A percentile compares a stretch with the other conserved stretches of the same genome.
Conservation (phyloP, 1,284 basidiomycete species). For the Ceratobasidium sp. region DNA sequence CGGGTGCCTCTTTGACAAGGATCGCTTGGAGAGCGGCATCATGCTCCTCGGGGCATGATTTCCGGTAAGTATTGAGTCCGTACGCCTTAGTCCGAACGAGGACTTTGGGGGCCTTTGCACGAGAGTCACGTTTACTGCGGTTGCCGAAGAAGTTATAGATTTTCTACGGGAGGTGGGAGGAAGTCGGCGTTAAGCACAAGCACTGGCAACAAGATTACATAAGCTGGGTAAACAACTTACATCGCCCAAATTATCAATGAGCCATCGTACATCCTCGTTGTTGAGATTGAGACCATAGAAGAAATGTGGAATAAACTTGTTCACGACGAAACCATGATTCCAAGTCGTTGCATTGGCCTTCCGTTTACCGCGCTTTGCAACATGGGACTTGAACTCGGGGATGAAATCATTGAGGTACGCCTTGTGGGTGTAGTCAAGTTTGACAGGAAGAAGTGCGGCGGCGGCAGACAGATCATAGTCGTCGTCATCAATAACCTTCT, state of each 20-base stretch:
- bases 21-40: neutral
- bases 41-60: neutral
- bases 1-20: neutral
- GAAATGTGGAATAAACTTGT: neutral
- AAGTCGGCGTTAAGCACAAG: neutral
- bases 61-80: neutral
- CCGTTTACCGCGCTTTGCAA: neutral
- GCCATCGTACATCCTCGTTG: neutral
- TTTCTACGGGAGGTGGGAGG: conserved; percentile 7
- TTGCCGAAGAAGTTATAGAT: conserved; percentile 17
- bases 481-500: neutral
- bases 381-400: neutral
- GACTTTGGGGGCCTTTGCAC: neutral
- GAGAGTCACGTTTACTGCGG: neutral
- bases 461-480: neutral
- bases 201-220: neutral
- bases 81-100: neutral
- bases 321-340: neutral
- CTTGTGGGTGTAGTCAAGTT: neutral
- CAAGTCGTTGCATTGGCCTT: neutral
- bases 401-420: neutral
- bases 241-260: neutral
- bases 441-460: neutral
- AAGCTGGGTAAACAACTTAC: neutral
- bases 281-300: neutral